A percentile compares a stretch with the other conserved stretches of the same genome.
Evolutionary conservation across 768 basidiomycete genomes (phyloP).

Genomic region (Omphalotus guepiniiformis): DNA sequence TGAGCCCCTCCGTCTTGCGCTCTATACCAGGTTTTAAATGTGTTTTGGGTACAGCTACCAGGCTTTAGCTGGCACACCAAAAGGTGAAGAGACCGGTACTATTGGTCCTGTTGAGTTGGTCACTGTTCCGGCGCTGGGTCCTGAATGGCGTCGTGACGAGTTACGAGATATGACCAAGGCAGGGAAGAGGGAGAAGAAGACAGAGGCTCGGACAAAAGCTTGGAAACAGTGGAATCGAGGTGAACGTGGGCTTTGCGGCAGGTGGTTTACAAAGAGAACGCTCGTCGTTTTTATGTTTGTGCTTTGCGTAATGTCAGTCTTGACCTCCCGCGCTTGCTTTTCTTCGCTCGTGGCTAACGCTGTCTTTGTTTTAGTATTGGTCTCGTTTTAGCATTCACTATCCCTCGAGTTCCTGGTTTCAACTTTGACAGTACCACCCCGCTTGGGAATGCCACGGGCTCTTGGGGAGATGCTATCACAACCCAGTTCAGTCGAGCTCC

Average conservation of each 20-base stretch:
- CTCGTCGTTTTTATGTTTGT: constrained; percentile 68
- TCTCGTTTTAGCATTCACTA: constrained; percentile 68
- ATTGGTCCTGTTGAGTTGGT: constrained; percentile 74
- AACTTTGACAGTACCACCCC: constrained; percentile 56
- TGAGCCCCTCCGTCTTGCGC: constrained; percentile 24
- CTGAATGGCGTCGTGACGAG: constrained; percentile 86
- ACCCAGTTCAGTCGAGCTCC: constrained; percentile 65
- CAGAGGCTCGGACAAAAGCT: constrained; percentile 46
- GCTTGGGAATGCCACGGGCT: constrained; percentile 53
- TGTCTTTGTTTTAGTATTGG: constrained; percentile 42
- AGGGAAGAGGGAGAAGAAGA: constrained; percentile 59
- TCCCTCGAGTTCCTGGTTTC: constrained; percentile 80
- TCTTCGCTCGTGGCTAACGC: constrained; percentile 2
- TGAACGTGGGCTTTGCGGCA: constrained; percentile 75
- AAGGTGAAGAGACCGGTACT: constrained; percentile 30
- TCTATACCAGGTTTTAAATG: not conserved
- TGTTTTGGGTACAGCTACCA: constrained; percentile 45
- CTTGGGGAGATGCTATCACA: constrained; percentile 52
- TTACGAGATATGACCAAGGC: constrained; percentile 72
- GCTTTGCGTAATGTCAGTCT: constrained; percentile 33
- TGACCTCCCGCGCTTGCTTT: not conserved
- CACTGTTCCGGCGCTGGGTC: constrained; percentile 86
- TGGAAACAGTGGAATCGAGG: constrained; percentile 80
- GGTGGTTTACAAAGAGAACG: constrained; percentile 68
- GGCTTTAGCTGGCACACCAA: constrained; percentile 33